phyloP scores from a whole-genome alignment of 495 filamentous ascomycete species.

The Neurospora sp. region DNA sequence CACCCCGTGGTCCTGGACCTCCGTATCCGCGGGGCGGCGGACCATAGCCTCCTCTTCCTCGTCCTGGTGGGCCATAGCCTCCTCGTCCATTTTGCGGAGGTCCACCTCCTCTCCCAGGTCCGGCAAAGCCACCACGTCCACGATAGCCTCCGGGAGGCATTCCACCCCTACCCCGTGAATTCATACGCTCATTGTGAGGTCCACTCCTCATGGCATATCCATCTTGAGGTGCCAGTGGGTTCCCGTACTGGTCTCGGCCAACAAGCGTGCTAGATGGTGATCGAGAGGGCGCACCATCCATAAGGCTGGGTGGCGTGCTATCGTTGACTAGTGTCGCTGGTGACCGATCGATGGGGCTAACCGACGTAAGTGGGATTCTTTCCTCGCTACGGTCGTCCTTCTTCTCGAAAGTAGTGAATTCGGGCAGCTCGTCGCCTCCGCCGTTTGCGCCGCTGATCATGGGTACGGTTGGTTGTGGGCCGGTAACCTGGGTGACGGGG shows the following conservation, averaged over 20 bases:
- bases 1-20: constrained; percentile 41
- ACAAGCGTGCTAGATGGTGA: constrained; percentile 26
- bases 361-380: constrained; percentile 66
- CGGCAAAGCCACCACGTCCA: constrained; percentile 43
- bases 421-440: constrained; percentile 50
- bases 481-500: constrained; percentile 25
- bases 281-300: constrained; percentile 17
- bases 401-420: constrained; percentile 74
- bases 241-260: constrained; percentile 58
- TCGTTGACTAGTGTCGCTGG: constrained; percentile 27
- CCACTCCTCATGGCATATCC: constrained; percentile 45
- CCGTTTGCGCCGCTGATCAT: constrained; percentile 42
- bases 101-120: constrained; percentile 32
- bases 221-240: constrained; percentile 43
- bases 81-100: constrained; percentile 23
- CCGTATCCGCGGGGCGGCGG: constrained; percentile 51
- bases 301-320: constrained; percentile 21
- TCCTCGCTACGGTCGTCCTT: constrained; percentile 59
- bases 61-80: constrained; percentile 30
- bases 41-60: constrained; percentile 37
- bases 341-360: constrained; percentile 44
- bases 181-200: constrained; percentile 53
- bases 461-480: constrained; percentile 44
- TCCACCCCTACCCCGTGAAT: constrained; percentile 40
- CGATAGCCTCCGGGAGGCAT: constrained; percentile 41